These are phyloP conservation scores for Evernia prunastri DNA, from an alignment of 495 filamentous ascomycete species.

Conservation along the genomic window DNA sequence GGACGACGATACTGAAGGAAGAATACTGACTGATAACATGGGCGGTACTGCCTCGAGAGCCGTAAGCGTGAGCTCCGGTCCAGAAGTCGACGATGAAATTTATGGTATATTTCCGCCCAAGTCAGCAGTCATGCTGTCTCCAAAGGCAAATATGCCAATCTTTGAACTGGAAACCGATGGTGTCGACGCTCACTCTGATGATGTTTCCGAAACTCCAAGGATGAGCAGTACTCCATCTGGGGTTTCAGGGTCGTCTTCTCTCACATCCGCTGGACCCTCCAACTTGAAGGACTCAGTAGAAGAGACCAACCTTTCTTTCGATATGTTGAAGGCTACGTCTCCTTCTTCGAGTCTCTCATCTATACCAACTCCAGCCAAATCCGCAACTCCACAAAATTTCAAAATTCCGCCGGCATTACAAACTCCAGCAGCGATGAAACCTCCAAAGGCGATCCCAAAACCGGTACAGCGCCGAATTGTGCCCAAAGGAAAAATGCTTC, in stretches of 20 bases:
- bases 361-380: constrained; percentile 25
- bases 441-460: constrained; percentile 7
- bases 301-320: constrained; percentile 12
- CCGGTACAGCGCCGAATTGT: constrained; percentile 6
- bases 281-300: constrained; percentile 19
- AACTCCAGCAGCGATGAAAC: constrained; percentile 16
- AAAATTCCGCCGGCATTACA: background rate
- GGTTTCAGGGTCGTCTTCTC: constrained; percentile 23
- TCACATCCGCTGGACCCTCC: constrained; percentile 21
- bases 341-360: constrained; percentile 23
- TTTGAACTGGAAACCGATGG: constrained; percentile 9
- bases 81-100: constrained; percentile 4
- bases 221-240: constrained; percentile 26
- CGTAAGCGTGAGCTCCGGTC: constrained; percentile 9
- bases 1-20: constrained; percentile 7
- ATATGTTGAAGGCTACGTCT: constrained; percentile 18
- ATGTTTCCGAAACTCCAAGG: constrained; percentile 22
- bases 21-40: background rate
- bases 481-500: constrained; percentile 18
- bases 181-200: constrained; percentile 17
- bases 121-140: background rate
- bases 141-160: constrained; percentile 3
- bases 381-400: constrained; percentile 15
- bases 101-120: constrained; percentile 3
- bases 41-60: constrained; percentile 11